Conservation (phyloP, 768 basidiomycete species). For the Lepiota venenata region DNA sequence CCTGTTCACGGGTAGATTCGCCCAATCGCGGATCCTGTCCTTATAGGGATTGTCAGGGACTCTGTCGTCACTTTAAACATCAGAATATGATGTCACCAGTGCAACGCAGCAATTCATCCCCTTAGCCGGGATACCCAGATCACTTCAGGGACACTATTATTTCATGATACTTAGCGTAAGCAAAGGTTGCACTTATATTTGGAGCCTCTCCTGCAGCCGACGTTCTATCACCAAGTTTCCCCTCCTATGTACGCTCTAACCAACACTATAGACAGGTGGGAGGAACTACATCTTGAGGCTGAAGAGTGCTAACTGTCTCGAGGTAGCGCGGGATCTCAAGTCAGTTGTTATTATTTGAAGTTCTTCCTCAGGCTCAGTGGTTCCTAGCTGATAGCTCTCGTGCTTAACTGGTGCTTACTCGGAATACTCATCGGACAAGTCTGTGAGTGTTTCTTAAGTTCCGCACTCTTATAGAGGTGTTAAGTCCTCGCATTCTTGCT, state of each 20-base stretch:
- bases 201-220: background rate
- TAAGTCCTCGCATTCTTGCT: background rate
- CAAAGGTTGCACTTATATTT: background rate
- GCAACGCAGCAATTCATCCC: too few species aligned
- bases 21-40: too few species aligned
- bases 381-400: constrained; percentile 20
- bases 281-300: too few species aligned
- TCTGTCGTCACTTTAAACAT: too few species aligned
- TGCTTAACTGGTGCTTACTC: constrained; percentile 25
- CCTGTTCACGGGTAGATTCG: too few species aligned
- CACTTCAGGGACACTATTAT: background rate
- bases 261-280: background rate
- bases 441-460: constrained; percentile 19
- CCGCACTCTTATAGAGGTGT: too few species aligned
- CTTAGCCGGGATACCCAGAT: too few species aligned
- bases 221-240: background rate
- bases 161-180: background rate
- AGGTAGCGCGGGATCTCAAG: constrained; percentile 2
- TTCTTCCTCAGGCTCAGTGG: background rate
- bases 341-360: background rate
- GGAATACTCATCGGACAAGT: constrained; percentile 28
- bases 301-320: background rate
- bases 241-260: too few species aligned
- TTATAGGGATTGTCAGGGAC: too few species aligned
- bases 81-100: too few species aligned